Conservation (phyloP, 169 alveolate species). For the Eimeria falciformis region DNA sequence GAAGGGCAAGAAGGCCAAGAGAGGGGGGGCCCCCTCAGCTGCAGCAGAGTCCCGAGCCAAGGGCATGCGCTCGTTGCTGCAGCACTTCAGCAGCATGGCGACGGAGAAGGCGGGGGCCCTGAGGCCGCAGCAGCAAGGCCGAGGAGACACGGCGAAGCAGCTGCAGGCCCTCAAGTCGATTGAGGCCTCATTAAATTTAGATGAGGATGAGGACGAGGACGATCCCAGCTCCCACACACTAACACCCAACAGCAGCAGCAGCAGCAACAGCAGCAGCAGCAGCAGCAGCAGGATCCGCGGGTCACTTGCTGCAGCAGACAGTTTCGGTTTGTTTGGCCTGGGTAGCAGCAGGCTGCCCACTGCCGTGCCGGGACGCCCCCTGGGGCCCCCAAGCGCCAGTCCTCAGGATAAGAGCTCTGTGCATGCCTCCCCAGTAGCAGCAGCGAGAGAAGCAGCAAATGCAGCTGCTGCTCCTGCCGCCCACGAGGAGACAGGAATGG, state of each 20-base stretch:
- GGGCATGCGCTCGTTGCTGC: slow-evolving; percentile 71
- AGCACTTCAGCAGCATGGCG: slow-evolving; percentile 64
- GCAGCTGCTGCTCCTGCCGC: neutral
- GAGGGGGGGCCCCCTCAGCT: neutral
- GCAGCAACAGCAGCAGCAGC: neutral
- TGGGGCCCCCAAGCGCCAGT: no score
- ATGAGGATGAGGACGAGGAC: neutral
- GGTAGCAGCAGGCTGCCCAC: no score
- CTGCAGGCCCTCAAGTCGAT: neutral
- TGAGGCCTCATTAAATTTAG: neutral
- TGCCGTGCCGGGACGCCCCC: no score
- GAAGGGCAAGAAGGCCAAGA: slow-evolving; percentile 24
- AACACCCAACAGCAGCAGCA: neutral
- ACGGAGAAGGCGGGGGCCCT: slow-evolving; percentile 15
- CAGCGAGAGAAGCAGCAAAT: neutral
- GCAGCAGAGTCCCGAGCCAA: slow-evolving; percentile 61
- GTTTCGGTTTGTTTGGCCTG: no score
- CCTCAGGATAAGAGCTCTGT: neutral
- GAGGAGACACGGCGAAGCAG: neutral
- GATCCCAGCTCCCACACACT: neutral
- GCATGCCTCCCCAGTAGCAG: neutral
- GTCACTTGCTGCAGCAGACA: neutral
- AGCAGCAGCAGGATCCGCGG: neutral
- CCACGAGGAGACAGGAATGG: neutral
- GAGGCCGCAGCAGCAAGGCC: neutral